Conservation (phyloP, 2,329 filamentous ascomycete genomes). For the Fusarium acutatum region DNA sequence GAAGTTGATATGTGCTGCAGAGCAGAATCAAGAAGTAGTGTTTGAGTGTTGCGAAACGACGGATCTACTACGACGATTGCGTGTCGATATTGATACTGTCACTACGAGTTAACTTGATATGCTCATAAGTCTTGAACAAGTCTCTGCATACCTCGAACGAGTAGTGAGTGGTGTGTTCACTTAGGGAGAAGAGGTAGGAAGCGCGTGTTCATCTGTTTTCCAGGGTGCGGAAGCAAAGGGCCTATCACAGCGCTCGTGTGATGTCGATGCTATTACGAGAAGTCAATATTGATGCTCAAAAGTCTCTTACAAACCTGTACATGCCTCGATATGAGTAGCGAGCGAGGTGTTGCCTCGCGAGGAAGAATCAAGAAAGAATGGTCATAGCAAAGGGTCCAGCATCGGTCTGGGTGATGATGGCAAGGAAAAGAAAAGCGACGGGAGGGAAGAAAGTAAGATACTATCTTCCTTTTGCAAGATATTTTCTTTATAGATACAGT, state of each 20-base stretch:
- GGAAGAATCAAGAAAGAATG: background rate
- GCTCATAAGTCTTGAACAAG: background rate
- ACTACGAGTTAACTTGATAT: background rate
- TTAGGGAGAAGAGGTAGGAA: background rate
- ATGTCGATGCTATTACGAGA: background rate
- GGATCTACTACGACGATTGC: background rate
- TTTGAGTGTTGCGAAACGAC: background rate
- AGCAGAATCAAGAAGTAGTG: background rate
- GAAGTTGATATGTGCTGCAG: background rate
- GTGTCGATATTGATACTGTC: background rate
- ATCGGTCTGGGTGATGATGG: background rate
- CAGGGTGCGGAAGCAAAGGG: background rate
- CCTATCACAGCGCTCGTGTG: background rate
- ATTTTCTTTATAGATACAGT: background rate
- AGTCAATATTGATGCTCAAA: background rate
- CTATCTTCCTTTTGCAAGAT: background rate
- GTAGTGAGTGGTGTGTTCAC: background rate
- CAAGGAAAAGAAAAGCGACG: background rate
- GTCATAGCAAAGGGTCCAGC: background rate
- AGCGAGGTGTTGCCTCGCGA: background rate
- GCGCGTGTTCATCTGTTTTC: background rate
- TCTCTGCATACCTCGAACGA: background rate
- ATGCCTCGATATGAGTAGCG: background rate
- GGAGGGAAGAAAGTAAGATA: background rate
- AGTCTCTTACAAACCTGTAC: background rate